Evolutionary conservation across 2,329 filamentous ascomycete genomes (phyloP).

Genomic region (Aureobasidium namibiae): DNA sequence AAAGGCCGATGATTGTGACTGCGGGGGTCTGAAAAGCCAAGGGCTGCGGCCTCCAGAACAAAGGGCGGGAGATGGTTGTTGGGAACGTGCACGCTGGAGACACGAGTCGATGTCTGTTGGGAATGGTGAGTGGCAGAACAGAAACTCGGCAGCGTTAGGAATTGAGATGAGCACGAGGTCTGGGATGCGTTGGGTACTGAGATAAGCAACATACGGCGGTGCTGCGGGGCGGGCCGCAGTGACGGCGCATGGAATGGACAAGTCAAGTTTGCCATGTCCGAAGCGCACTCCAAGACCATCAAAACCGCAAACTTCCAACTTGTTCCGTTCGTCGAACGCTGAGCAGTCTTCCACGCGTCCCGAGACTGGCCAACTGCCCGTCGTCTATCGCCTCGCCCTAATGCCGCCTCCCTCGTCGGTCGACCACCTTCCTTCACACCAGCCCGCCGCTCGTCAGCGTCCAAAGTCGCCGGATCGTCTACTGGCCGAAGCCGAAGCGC

Average conservation of each 20-base stretch:
- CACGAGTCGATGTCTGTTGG: too few relatives aligned
- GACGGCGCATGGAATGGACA: background rate
- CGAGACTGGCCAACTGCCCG: background rate
- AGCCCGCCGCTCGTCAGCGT: slow-evolving; percentile 31
- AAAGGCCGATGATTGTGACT: background rate
- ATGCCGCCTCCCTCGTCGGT: slow-evolving; percentile 13
- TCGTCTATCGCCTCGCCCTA: background rate
- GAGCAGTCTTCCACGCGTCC: background rate
- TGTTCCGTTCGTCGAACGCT: background rate
- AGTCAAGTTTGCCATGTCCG: slow-evolving; percentile 3
- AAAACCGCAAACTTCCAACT: background rate
- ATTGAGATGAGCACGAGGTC: background rate
- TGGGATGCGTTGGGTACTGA: background rate
- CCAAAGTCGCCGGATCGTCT: slow-evolving; percentile 34
- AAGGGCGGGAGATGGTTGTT: background rate
- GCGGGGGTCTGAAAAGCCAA: background rate
- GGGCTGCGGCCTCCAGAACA: too few relatives aligned
- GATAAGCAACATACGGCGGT: background rate
- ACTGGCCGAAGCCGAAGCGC: slow-evolving; percentile 50
- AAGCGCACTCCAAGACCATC: background rate
- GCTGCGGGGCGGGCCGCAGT: background rate
- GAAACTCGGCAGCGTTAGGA: background rate
- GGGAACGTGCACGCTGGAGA: too few relatives aligned
- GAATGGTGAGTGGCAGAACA: too few relatives aligned
- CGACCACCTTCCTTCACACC: slow-evolving; percentile 27